phyloP scores from a whole-genome alignment of 192 early-diverging fungal genomes.

The Backusella psychrophila region DNA sequence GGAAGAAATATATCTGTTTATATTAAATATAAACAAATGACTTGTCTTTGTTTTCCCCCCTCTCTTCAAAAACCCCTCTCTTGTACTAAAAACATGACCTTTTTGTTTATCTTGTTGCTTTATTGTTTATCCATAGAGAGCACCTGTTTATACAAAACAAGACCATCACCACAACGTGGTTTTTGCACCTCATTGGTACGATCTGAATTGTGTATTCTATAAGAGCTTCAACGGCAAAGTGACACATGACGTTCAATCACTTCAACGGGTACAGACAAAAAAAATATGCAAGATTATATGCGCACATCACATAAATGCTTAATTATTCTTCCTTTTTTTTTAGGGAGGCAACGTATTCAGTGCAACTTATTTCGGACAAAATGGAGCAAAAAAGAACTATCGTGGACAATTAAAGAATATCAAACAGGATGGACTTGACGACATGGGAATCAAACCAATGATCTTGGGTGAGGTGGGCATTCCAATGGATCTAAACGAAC shows the following conservation, averaged over 20 bases:
- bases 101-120: neutral
- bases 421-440: conserved; percentile 49
- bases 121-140: conserved; percentile 17
- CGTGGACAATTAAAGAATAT: conserved; percentile 69
- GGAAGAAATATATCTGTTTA: neutral
- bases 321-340: conserved; percentile 5
- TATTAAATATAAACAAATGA: conserved; percentile 16
- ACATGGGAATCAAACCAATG: conserved; percentile 64
- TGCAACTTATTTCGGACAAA: conserved; percentile 77
- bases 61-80: neutral
- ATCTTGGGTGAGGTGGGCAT: conserved; percentile 83
- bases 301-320: neutral
- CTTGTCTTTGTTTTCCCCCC: conserved; percentile 10
- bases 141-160: conserved; percentile 42
- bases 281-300: neutral
- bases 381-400: conserved; percentile 77
- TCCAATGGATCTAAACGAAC: conserved; percentile 85
- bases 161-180: conserved; percentile 59
- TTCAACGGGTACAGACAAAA: conserved; percentile 53
- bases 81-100: neutral
- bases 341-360: conserved; percentile 71
- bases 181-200: conserved; percentile 89
- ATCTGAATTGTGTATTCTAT: conserved; percentile 73
- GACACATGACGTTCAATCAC: conserved; percentile 80
- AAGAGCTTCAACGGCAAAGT: conserved; percentile 68